phyloP scores from a whole-genome alignment of 306 rosid species.

The Nissolia schottii region DNA sequence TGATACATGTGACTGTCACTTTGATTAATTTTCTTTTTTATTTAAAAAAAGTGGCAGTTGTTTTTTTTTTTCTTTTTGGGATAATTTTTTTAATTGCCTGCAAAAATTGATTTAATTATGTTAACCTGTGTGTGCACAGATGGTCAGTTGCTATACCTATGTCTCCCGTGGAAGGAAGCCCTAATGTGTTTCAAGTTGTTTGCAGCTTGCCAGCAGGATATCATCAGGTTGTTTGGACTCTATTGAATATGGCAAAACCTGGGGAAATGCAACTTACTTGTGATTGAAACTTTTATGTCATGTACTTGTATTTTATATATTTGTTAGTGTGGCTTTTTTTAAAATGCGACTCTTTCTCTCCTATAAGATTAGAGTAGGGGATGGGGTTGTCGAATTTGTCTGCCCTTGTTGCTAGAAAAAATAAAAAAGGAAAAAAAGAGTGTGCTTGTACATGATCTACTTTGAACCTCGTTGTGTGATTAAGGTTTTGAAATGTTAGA shows the following conservation, averaged over 20 bases:
- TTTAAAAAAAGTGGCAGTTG: background rate
- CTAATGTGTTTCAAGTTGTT: slow-evolving; percentile 54
- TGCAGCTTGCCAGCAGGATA: slow-evolving; percentile 48
- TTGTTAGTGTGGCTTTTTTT: background rate
- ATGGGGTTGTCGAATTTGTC: background rate
- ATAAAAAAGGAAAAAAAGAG: background rate
- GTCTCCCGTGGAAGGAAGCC: slow-evolving; percentile 52
- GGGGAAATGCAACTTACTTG: background rate
- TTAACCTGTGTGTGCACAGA: slow-evolving; percentile 30
- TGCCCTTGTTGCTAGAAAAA: background rate
- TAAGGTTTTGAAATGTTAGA: background rate
- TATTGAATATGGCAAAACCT: background rate
- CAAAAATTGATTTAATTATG: slow-evolving; percentile 4
- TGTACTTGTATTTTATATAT: background rate
- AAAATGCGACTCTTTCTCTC: background rate
- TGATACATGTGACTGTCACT: background rate
- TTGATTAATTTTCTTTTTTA: background rate
- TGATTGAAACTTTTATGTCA: background rate
- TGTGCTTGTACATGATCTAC: background rate
- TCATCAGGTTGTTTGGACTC: slow-evolving; percentile 49
- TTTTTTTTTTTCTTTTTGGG: background rate
- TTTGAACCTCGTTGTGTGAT: background rate
- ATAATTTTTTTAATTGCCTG: background rate
- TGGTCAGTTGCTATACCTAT: slow-evolving; percentile 50
- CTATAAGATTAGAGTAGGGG: background rate